A percentile compares a stretch with the other conserved stretches of the same genome.
These are phyloP conservation scores for Periconia digitata DNA, from an alignment of 2,329 filamentous ascomycete species.

Conservation along the genomic window DNA sequence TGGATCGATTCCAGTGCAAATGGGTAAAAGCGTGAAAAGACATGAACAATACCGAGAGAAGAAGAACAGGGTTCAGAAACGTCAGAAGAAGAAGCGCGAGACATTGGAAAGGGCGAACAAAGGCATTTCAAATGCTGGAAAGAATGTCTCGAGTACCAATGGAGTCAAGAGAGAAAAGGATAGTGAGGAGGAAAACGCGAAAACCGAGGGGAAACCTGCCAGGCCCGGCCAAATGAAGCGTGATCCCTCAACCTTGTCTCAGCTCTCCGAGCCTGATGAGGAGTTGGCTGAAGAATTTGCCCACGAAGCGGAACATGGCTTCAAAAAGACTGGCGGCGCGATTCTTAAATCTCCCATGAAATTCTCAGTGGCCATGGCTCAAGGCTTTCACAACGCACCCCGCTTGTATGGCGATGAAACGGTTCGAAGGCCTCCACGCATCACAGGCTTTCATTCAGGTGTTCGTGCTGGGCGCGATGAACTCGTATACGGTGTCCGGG, in stretches of 20 bases:
- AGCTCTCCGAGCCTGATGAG: constrained; percentile 34
- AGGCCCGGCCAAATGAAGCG: constrained; percentile 16
- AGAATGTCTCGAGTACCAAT: not conserved
- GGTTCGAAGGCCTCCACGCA: constrained; percentile 63
- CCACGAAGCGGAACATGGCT: constrained; percentile 55
- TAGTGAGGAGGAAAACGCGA: not conserved
- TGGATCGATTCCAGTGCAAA: constrained; percentile 63
- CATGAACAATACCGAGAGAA: constrained; percentile 55
- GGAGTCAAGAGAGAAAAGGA: not conserved
- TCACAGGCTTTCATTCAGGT: constrained; percentile 67
- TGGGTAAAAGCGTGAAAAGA: constrained; percentile 61
- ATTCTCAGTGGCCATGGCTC: constrained; percentile 62
- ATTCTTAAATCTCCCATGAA: constrained; percentile 62
- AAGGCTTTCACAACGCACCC: constrained; percentile 72
- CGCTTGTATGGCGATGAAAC: constrained; percentile 71
- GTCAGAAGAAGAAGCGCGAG: constrained; percentile 29
- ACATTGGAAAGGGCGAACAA: constrained; percentile 22
- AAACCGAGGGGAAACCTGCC: constrained; percentile 6
- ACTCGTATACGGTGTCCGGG: constrained; percentile 65
- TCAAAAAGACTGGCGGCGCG: constrained; percentile 55
- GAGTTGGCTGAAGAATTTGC: constrained; percentile 40
- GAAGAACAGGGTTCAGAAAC: constrained; percentile 42
- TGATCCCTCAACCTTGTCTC: constrained; percentile 32
- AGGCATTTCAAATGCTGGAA: constrained; percentile 1
- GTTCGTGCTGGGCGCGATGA: constrained; percentile 61